Evolutionary conservation across 306 rosid species (phyloP).

Genomic region (Boehmeria nivea): DNA sequence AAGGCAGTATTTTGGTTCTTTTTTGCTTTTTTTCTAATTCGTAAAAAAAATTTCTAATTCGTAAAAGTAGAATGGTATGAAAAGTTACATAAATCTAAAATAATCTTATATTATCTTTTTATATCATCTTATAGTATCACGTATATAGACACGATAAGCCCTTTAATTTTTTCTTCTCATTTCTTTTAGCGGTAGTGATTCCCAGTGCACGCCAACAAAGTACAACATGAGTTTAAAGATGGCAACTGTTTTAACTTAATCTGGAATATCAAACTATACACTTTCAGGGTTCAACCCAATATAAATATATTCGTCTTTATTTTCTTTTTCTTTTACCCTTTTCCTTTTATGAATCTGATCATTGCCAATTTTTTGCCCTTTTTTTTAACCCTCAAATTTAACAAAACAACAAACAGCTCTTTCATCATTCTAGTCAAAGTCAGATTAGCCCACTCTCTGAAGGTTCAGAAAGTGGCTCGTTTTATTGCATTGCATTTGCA

Average conservation of each 20-base stretch:
- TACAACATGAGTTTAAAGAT: constrained; percentile 9
- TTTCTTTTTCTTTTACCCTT: not conserved
- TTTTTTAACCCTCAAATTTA: not conserved
- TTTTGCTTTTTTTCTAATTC: not conserved
- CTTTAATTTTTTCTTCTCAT: not conserved
- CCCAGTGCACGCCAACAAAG: constrained; percentile 26
- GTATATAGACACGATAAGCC: no score
- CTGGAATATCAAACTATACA: not conserved
- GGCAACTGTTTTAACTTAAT: constrained; percentile 7
- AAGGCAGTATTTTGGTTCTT: not conserved
- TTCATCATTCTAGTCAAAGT: constrained; percentile 54
- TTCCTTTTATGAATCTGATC: not conserved
- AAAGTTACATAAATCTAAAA: no score
- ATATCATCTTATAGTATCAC: no score
- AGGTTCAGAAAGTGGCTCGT: constrained; percentile 37
- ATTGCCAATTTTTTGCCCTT: not conserved
- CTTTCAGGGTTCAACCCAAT: not conserved
- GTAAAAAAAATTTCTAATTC: no score
- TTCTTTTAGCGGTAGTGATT: constrained; percentile 16
- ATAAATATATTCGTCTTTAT: constrained; percentile 12
- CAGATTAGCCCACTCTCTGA: constrained; percentile 47
- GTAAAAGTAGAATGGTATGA: no score
- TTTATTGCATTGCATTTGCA: constrained; percentile 24
- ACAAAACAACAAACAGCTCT: constrained; percentile 19
- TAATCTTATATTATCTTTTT: no score